A percentile compares a stretch with the other conserved stretches of the same genome.
These are phyloP conservation scores for Paramyrothecium sp. DNA, from an alignment of 2,329 filamentous ascomycete genomes.

Conservation along the genomic window DNA sequence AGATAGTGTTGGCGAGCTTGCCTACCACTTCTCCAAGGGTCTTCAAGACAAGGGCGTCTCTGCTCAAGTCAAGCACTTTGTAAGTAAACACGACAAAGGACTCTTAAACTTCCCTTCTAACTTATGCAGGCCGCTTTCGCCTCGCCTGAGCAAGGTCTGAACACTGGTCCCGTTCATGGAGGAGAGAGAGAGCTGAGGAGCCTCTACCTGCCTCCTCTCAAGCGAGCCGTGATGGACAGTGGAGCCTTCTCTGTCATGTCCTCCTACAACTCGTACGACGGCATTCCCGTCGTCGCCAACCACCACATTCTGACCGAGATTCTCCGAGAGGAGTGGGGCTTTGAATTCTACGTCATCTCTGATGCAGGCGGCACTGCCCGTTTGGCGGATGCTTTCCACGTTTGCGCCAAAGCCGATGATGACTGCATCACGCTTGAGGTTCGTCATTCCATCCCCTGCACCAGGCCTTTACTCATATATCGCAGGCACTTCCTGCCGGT, in stretches of 20 bases:
- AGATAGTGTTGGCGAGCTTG: conserved; percentile 59
- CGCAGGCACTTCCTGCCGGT: conserved; percentile 60
- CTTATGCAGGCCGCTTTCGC: conserved; percentile 54
- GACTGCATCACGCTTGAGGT: conserved; percentile 62
- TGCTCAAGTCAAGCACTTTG: conserved; percentile 75
- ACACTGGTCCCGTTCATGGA: conserved; percentile 58
- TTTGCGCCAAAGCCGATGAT: conserved; percentile 61
- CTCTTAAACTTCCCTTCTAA: not conserved
- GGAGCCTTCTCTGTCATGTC: conserved; percentile 71
- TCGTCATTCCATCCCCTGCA: conserved; percentile 9
- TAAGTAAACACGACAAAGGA: conserved; percentile 18
- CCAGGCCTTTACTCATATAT: conserved; percentile 1
- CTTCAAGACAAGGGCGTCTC: conserved; percentile 65
- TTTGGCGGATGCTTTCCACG: conserved; percentile 60
- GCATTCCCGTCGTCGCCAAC: conserved; percentile 65
- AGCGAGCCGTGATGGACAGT: conserved; percentile 68
- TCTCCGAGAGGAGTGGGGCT: conserved; percentile 70
- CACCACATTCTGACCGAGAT: conserved; percentile 66
- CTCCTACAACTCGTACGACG: conserved; percentile 73
- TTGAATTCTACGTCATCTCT: conserved; percentile 61
- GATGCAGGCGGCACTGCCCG: conserved; percentile 72
- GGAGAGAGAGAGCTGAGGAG: conserved; percentile 53
- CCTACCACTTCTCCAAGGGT: conserved; percentile 55
- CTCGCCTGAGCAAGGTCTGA: conserved; percentile 69
- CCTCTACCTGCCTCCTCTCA: conserved; percentile 60